Percentiles rank a stretch among this genome's conserved stretches.
Conservation (phyloP, 2,329 filamentous ascomycete species). For the Fusarium sp. region DNA sequence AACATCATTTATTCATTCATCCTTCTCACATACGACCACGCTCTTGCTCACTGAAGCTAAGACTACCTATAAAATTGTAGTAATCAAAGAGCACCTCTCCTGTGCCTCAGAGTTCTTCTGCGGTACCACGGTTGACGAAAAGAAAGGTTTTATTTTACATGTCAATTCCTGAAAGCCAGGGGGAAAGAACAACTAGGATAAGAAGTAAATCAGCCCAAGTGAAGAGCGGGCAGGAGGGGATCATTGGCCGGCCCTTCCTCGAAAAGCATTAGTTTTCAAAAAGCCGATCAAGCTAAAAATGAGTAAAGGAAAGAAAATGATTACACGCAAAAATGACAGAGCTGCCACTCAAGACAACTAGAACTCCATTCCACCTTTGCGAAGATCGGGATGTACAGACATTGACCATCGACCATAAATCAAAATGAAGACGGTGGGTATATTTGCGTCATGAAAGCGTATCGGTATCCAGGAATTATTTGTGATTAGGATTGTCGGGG, state of each 20-base stretch:
- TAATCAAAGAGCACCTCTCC: slow-evolving; percentile 3
- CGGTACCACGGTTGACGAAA: slow-evolving; percentile 18
- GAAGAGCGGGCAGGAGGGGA: slow-evolving; percentile 19
- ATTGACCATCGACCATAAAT: slow-evolving; percentile 38
- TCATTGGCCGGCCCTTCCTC: slow-evolving; percentile 10
- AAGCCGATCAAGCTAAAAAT: slow-evolving; percentile 23
- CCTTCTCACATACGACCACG: slow-evolving; percentile 32
- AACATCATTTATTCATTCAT: slow-evolving; percentile 48
- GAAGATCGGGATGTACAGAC: slow-evolving; percentile 45
- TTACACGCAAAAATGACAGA: slow-evolving; percentile 31
- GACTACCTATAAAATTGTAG: slow-evolving; percentile 21
- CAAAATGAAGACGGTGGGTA: slow-evolving; percentile 48
- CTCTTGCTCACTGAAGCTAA: slow-evolving; percentile 25
- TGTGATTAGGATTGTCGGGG: slow-evolving; percentile 43
- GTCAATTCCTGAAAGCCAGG: slow-evolving; percentile 33
- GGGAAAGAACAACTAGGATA: slow-evolving; percentile 37
- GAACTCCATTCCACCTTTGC: slow-evolving; percentile 47
- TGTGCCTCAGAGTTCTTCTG: slow-evolving; percentile 5
- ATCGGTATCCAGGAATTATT: slow-evolving; percentile 42
- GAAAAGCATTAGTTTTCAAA: slow-evolving; percentile 27
- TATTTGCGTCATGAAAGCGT: slow-evolving; percentile 51
- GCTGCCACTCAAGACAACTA: slow-evolving; percentile 33
- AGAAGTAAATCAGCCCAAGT: slow-evolving; percentile 25
- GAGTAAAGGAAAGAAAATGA: slow-evolving; percentile 33
- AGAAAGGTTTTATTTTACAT: slow-evolving; percentile 41